Evolutionary conservation across 805 yeast species (phyloP), one percentile per base, ranked within the genome.

Genomic region (Vanderwaltozyma polyspora): DNA sequence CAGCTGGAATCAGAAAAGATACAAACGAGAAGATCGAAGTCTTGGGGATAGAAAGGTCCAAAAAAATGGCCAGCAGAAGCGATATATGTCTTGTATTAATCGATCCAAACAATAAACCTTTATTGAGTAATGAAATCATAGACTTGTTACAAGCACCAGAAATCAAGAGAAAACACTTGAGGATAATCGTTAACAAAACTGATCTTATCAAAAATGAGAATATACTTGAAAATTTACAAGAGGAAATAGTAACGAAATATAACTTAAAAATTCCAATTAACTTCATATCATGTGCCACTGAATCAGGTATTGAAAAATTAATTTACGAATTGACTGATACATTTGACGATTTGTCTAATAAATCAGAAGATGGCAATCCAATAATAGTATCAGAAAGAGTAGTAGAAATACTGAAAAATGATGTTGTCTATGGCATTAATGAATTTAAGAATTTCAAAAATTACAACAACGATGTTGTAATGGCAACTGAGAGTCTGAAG

Each of bases 11-110:
- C 4, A 59, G 97, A 39, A 55, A 64, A 9, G 14, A 34, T 19
- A 55, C 61, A 17, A 51, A 59, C 1, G 91, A 80, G 43, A 48
- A 51, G 5, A 78, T 85, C 22, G 95, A 85, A 47, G 55, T 56
- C 8, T 81, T 85, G 52, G 98, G 98, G 0, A 86, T 91, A 4
- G 67, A 68, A 39, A 64, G 91, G 33, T 94, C 97, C 0, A 74
- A 72, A 37, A 55, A 55, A 16, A 74, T 72, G 42, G 67, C 87
- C 1, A 46, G 59, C 7, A 58, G 60, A 7, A 74, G 93, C 21
- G 91, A 91, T 52, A 37, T 89, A n/a, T 72, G 76, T 0, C 71
- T 89, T 0, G 53, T 60, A 12, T 6, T 33, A 7, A 14, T 44
- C 2, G 63, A 67, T 30, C 56, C 63, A n/a, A 40, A 52, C 1